A percentile compares a stretch with the other conserved stretches of the same genome.
phyloP scores from a whole-genome alignment of 2,329 filamentous ascomycete genomes.

The Leptographium wingfieldii region DNA sequence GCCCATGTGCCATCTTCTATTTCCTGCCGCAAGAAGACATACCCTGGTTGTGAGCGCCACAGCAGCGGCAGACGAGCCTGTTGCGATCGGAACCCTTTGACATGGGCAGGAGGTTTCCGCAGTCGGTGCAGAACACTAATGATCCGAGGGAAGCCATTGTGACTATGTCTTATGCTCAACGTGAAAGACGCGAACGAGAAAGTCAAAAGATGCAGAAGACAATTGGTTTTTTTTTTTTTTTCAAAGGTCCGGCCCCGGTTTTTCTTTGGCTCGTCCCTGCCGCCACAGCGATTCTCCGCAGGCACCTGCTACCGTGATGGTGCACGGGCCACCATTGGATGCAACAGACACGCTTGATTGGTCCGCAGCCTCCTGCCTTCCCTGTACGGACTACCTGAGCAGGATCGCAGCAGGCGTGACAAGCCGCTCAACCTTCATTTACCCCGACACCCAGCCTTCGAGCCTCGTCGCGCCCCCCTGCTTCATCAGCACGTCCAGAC shows the following conservation, averaged over 20 bases:
- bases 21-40: slow-evolving; percentile 8
- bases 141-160: slow-evolving; percentile 80
- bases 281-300: not conserved
- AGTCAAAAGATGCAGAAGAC: not conserved
- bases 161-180: not conserved
- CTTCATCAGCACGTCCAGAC: not conserved
- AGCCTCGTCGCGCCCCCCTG: not conserved
- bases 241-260: not conserved
- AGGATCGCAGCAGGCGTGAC: not conserved
- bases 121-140: slow-evolving; percentile 84
- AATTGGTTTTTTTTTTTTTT: slow-evolving; percentile 8
- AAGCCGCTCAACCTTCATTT: not conserved
- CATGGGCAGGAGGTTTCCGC: slow-evolving; percentile 76
- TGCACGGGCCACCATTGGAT: not conserved
- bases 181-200: not conserved
- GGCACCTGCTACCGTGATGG: not conserved
- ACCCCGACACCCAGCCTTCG: not conserved
- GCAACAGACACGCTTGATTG: not conserved
- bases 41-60: slow-evolving; percentile 78
- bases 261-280: not conserved
- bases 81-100: slow-evolving; percentile 66
- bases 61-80: slow-evolving; percentile 71
- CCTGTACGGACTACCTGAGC: not conserved
- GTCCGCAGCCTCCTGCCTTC: not conserved
- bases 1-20: not conserved